These are phyloP conservation scores for Dictyostelium intermedium DNA, from an alignment of 78 protist genomes.

Conservation along the genomic window DNA sequence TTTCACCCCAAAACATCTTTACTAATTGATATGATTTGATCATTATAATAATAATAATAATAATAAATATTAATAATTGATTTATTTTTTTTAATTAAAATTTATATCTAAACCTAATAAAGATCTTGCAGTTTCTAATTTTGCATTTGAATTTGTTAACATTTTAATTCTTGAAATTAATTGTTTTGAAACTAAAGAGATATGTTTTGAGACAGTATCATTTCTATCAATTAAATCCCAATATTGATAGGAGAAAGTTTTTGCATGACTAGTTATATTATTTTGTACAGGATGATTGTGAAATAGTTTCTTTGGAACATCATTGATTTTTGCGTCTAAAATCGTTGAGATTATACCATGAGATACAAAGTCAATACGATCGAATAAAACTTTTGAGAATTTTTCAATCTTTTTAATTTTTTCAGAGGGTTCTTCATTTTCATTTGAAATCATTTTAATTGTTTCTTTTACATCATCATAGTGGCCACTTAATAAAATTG, in stretches of 20 bases:
- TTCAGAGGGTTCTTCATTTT: background rate
- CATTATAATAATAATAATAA: too few species aligned
- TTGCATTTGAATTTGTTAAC: background rate
- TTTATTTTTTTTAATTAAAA: background rate
- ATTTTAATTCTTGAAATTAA: background rate
- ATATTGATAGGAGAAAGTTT: background rate
- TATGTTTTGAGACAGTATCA: background rate
- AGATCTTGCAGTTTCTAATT: slow-evolving; percentile 33
- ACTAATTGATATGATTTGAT: too few species aligned
- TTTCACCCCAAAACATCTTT: too few species aligned
- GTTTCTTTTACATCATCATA: slow-evolving; percentile 24
- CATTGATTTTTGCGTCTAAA: background rate
- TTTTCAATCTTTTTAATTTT: background rate
- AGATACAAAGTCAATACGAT: background rate
- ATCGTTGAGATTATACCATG: background rate
- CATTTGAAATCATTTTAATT: background rate
- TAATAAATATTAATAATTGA: background rate
- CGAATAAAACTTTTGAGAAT: slow-evolving; percentile 5
- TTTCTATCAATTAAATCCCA: slow-evolving; percentile 11
- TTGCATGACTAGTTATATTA: background rate
- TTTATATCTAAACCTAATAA: slow-evolving; percentile 16
- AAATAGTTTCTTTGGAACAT: background rate
- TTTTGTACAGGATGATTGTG: background rate
- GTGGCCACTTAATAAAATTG: background rate
- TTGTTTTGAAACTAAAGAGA: slow-evolving; percentile 3